phyloP scores from a whole-genome alignment of 2,329 filamentous ascomycete species.

The Alternaria solani region DNA sequence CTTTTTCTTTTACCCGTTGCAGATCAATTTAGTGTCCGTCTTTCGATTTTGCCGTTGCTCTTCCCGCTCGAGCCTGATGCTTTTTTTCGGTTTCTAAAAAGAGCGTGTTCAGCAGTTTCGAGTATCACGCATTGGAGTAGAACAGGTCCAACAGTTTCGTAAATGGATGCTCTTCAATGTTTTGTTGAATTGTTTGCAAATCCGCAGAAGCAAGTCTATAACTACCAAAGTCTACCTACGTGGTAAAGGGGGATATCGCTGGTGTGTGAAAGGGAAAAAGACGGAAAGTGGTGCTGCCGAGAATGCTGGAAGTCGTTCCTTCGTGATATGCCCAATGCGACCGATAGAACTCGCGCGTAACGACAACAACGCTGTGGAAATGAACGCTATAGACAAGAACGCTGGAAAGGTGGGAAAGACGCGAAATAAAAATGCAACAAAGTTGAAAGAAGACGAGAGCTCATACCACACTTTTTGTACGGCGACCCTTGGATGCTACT shows the following conservation, averaged over 20 bases:
- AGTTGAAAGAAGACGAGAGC: background rate
- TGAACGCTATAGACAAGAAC: constrained; percentile 14
- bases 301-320: constrained; percentile 33
- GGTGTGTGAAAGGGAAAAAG: background rate
- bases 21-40: background rate
- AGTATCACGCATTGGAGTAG: background rate
- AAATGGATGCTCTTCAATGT: background rate
- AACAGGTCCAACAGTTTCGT: background rate
- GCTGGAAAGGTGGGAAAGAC: constrained; percentile 7
- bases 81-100: background rate
- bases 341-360: background rate
- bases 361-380: background rate
- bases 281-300: constrained; percentile 10
- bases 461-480: background rate
- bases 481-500: background rate
- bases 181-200: constrained; percentile 2
- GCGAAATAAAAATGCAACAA: background rate
- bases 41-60: background rate
- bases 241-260: constrained; percentile 5
- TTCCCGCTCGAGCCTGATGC: background rate
- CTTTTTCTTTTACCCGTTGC: background rate
- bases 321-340: constrained; percentile 19
- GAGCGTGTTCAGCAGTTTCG: background rate
- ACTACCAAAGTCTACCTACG: constrained; percentile 1
- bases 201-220: constrained; percentile 4